Conservation (phyloP, 23 red algal species). For the Gracilaria caudata region DNA sequence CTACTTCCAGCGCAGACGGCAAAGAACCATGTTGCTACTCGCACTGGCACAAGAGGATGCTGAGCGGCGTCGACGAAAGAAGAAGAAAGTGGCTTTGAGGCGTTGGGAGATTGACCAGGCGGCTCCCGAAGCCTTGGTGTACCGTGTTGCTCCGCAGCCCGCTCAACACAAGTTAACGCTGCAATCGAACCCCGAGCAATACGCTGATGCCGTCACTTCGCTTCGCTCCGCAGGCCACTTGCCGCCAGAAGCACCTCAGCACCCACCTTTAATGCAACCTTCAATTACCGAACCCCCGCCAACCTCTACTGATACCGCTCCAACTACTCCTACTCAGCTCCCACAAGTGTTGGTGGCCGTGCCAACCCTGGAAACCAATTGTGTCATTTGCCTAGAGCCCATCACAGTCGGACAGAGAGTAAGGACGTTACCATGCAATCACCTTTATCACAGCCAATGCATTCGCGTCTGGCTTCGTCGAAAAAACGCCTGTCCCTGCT, state of each 20-base stretch:
- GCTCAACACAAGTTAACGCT: not conserved
- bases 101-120: constrained; percentile 65
- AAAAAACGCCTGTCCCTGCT: constrained; percentile 75
- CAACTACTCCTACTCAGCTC: not conserved
- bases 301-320: not conserved
- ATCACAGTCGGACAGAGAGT: constrained; percentile 42
- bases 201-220: constrained; percentile 9
- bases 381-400: constrained; percentile 69
- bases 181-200: constrained; percentile 30
- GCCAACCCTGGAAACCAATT: constrained; percentile 29
- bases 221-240: constrained; percentile 7
- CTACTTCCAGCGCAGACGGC: constrained; percentile 56
- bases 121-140: constrained; percentile 44
- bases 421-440: constrained; percentile 46
- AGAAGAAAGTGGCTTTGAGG: constrained; percentile 47
- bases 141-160: constrained; percentile 7
- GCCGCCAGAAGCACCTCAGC: not conserved
- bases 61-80: constrained; percentile 64
- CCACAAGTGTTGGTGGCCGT: constrained; percentile 1
- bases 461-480: constrained; percentile 67
- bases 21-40: constrained; percentile 34
- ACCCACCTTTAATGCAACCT: not conserved
- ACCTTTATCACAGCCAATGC: constrained; percentile 69
- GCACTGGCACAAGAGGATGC: constrained; percentile 63
- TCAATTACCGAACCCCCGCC: not conserved